Evolutionary conservation across 2,329 filamentous ascomycete genomes (phyloP).

Genomic region (Cordyceps farinosa): DNA sequence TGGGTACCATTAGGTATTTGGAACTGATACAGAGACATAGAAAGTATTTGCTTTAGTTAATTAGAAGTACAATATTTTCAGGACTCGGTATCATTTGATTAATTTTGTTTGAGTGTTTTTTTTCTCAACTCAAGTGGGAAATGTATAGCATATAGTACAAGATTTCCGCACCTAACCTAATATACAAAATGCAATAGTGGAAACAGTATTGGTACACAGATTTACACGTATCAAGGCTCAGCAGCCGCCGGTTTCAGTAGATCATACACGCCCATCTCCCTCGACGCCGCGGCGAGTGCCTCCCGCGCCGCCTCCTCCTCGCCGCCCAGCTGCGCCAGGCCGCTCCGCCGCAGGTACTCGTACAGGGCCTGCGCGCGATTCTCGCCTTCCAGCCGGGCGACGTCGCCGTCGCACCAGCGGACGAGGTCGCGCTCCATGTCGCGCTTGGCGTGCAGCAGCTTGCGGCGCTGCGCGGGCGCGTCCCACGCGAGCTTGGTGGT

Average conservation of each 20-base stretch:
- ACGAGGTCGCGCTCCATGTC: conserved; percentile 39
- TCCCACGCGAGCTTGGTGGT: conserved; percentile 44
- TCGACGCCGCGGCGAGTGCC: conserved; percentile 33
- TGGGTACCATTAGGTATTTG: too few species aligned
- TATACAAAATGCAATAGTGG: neutral
- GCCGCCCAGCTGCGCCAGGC: conserved; percentile 30
- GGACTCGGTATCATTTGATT: neutral
- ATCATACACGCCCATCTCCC: conserved; percentile 43
- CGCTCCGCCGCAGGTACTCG: conserved; percentile 40
- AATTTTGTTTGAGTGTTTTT: neutral
- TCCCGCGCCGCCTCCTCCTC: conserved; percentile 25
- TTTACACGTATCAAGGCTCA: neutral
- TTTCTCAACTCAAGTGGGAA: neutral
- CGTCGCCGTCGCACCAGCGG: conserved; percentile 29
- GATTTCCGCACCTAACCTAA: neutral
- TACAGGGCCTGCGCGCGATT: conserved; percentile 39
- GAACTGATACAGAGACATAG: too few species aligned
- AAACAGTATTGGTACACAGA: conserved; percentile 4
- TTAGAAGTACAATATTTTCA: neutral
- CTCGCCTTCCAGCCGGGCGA: conserved; percentile 34
- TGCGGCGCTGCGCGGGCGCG: conserved; percentile 36
- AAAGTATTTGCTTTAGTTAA: too few species aligned
- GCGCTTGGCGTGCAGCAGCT: conserved; percentile 41
- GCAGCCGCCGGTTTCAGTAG: conserved; percentile 24
- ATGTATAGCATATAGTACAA: conserved; percentile 1